phyloP scores from a whole-genome alignment of 345 rosid species.

The Citrus hindsii region DNA sequence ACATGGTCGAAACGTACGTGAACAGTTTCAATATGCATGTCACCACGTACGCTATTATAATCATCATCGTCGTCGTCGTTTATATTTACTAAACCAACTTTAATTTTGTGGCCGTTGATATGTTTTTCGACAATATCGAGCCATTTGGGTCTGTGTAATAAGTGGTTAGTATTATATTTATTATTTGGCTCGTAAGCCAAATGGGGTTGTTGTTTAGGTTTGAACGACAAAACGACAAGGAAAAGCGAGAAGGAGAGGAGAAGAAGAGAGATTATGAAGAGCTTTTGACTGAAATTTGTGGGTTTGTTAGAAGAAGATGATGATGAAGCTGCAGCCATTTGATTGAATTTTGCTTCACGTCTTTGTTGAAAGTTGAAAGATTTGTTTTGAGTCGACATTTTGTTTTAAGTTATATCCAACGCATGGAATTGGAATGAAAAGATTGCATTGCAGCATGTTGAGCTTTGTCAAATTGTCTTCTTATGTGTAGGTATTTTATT shows the following conservation, averaged over 20 bases:
- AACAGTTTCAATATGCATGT: conserved; percentile 19
- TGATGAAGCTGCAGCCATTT: not conserved
- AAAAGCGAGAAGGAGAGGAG: too few species aligned
- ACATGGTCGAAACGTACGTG: conserved; percentile 40
- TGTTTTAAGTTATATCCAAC: not conserved
- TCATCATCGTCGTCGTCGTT: not conserved
- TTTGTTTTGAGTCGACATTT: not conserved
- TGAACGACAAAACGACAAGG: too few species aligned
- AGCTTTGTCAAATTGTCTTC: conserved; percentile 15
- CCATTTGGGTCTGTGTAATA: conserved; percentile 34
- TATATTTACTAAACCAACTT: conserved; percentile 57
- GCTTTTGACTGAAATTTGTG: too few species aligned
- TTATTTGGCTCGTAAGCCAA: not conserved
- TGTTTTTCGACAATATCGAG: conserved; percentile 31
- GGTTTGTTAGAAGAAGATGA: too few species aligned
- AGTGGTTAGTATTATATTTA: not conserved
- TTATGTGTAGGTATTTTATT: conserved; percentile 11
- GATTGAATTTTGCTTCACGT: not conserved
- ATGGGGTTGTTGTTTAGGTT: not conserved
- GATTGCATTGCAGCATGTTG: conserved; percentile 45
- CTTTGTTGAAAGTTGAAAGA: conserved; percentile 13
- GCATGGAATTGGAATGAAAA: not conserved
- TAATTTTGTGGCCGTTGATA: conserved; percentile 25
- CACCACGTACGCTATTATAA: conserved; percentile 8
- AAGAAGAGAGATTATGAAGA: too few species aligned